Base-by-base conservation (phyloP, 129 eudicot species). In the Silybum marianum region DNA sequence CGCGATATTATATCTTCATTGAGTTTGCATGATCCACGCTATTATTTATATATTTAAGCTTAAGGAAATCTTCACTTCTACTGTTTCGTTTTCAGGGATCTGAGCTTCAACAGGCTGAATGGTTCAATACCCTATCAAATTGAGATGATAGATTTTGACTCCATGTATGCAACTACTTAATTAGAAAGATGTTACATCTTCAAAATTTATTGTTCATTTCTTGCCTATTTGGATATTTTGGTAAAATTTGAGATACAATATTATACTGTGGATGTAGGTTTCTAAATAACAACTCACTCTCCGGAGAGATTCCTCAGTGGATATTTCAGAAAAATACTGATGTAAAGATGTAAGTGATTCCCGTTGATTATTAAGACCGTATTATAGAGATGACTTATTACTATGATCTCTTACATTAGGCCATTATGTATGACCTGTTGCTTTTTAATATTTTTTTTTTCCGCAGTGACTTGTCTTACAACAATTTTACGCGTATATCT, bases 91-190 rank as follows among this genome's bases (percentile, higher is more conserved):
- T 8, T 6, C 91, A 93, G 98, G 72, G 98, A 93, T 81, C 78
- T 93, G 83, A 93, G 96, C 79, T 87, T 85, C 89, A 93, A 93
- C 88, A 70, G 32, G 71, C 78, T 93, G 83, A 84, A 23, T 71
- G 98, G 93, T 26, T 54, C 70, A 76, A 81, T 93, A 71, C 93
- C 92, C 7, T 26, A 16, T 79, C 16, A 62, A 2, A 75, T 90
- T 71, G 80, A 39, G 81, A 8, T 22, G 12, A 38, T 51, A 18
- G 16, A 51, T 7, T 51, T 51, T n/a, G 8, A 51, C 9, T 6
- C 19, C 63, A 51, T 51, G 63, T 51, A 51, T 51, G 63, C 63
- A 51, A 51, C 63, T 51, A 51, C 9, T 3, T 32, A 32, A 4
- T 51, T 51, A 16, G 7, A 51, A 16, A n/a, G 8, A 51, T 51